Percentiles rank a stretch among this genome's conserved stretches.
phyloP scores from a whole-genome alignment of 495 filamentous ascomycete species.

The Xylaria longipes region DNA sequence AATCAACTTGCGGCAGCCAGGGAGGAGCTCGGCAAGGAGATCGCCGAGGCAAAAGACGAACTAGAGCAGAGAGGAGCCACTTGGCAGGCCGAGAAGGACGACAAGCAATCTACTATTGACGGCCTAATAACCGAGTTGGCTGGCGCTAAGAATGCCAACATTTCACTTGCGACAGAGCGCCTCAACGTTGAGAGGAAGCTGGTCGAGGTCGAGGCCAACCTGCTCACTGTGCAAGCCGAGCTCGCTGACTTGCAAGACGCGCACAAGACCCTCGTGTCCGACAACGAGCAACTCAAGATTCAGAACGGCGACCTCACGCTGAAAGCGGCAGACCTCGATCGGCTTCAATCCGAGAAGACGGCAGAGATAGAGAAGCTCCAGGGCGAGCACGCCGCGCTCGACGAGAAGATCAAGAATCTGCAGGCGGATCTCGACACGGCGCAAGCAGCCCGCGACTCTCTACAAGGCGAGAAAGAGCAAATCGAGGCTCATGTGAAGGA shows the following conservation, averaged over 20 bases:
- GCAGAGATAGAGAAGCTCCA: constrained; percentile 26
- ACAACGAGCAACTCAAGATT: constrained; percentile 35
- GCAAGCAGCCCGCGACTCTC: constrained; percentile 27
- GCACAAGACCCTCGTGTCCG: constrained; percentile 31
- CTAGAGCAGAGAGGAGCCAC: constrained; percentile 31
- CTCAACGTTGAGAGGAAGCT: constrained; percentile 34
- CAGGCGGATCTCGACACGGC: constrained; percentile 34
- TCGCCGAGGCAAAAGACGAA: constrained; percentile 31
- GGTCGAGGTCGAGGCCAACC: constrained; percentile 32
- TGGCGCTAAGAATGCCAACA: constrained; percentile 42
- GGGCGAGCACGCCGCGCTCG: constrained; percentile 34
- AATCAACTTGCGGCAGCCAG: constrained; percentile 39
- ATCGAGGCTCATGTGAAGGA: constrained; percentile 33
- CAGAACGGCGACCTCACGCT: constrained; percentile 34
- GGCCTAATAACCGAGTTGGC: constrained; percentile 37
- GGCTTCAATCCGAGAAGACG: constrained; percentile 35
- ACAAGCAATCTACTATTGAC: constrained; percentile 38
- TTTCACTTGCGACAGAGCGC: constrained; percentile 36
- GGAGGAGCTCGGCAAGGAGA: constrained; percentile 30
- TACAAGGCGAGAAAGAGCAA: constrained; percentile 37
- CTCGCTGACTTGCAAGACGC: constrained; percentile 32
- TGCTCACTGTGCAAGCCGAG: constrained; percentile 32
- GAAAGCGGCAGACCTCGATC: constrained; percentile 35
- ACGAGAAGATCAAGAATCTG: constrained; percentile 32
- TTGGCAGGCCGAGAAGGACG: constrained; percentile 30